Evolutionary conservation across 306 rosid genomes (phyloP).

Genomic region (Malus asiatica): DNA sequence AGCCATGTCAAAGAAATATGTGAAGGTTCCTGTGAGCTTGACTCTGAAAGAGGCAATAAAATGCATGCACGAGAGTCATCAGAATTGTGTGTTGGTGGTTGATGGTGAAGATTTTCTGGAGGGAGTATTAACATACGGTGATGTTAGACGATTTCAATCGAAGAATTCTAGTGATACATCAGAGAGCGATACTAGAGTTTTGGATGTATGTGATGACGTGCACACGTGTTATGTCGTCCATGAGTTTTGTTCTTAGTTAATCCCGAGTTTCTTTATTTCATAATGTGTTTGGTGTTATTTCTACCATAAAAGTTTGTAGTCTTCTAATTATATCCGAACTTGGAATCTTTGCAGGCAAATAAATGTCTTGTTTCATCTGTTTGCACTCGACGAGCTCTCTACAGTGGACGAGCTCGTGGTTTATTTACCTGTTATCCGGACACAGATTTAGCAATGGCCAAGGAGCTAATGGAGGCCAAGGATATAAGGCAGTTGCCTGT

Average conservation of each 20-base stretch:
- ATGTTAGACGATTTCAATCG: constrained; percentile 61
- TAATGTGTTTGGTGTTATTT: neutral
- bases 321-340: constrained; percentile 7
- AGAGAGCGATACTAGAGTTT: constrained; percentile 34
- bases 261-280: neutral
- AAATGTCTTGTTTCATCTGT: constrained; percentile 65
- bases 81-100: constrained; percentile 66
- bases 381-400: constrained; percentile 79
- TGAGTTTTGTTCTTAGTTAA: neutral
- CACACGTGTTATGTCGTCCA: neutral
- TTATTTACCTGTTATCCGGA: constrained; percentile 78
- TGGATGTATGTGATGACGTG: constrained; percentile 46
- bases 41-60: constrained; percentile 65
- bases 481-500: constrained; percentile 89
- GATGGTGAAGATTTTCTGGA: constrained; percentile 71
- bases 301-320: neutral
- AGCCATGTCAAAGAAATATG: constrained; percentile 71
- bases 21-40: constrained; percentile 45
- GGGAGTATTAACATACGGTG: constrained; percentile 87
- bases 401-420: constrained; percentile 76
- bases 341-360: constrained; percentile 44
- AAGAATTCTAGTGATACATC: constrained; percentile 42
- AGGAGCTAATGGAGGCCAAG: constrained; percentile 95
- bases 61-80: constrained; percentile 57
- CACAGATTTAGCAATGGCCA: constrained; percentile 69